phyloP scores from a whole-genome alignment of 371 early-diverging fungal species.

The Lichtheimia ornata region DNA sequence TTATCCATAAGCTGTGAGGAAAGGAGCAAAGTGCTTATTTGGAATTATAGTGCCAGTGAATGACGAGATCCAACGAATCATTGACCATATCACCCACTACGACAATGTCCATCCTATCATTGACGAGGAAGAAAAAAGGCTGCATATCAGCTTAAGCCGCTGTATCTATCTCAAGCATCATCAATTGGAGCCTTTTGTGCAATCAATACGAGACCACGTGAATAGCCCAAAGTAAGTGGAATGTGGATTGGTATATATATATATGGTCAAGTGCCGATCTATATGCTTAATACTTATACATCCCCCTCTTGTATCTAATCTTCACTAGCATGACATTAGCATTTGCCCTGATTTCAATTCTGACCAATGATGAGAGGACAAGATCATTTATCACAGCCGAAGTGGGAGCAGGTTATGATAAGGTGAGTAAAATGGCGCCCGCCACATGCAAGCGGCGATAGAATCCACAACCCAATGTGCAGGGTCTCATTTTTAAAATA shows the following conservation, averaged over 20 bases:
- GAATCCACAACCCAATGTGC: no score
- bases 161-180: slow-evolving; percentile 37
- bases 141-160: slow-evolving; percentile 41
- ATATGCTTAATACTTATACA: no score
- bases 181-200: slow-evolving; percentile 33
- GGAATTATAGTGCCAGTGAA: slow-evolving; percentile 6
- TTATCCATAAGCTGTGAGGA: background rate
- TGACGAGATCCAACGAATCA: slow-evolving; percentile 12
- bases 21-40: background rate
- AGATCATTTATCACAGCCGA: slow-evolving; percentile 44
- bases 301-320: no score
- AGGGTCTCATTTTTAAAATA: no score
- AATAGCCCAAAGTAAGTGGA: no score
- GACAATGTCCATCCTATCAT: background rate
- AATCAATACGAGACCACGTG: slow-evolving; percentile 5
- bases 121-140: slow-evolving; percentile 10
- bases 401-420: slow-evolving; percentile 44
- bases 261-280: no score
- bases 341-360: slow-evolving; percentile 36
- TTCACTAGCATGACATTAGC: slow-evolving; percentile 23
- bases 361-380: slow-evolving; percentile 46
- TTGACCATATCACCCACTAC: background rate
- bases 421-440: slow-evolving; percentile 21
- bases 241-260: no score
- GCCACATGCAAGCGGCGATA: no score